Evolutionary conservation across 805 yeast species (phyloP), one percentile per base, ranked within the genome.

Genomic region (Hanseniaspora mollemarum): DNA sequence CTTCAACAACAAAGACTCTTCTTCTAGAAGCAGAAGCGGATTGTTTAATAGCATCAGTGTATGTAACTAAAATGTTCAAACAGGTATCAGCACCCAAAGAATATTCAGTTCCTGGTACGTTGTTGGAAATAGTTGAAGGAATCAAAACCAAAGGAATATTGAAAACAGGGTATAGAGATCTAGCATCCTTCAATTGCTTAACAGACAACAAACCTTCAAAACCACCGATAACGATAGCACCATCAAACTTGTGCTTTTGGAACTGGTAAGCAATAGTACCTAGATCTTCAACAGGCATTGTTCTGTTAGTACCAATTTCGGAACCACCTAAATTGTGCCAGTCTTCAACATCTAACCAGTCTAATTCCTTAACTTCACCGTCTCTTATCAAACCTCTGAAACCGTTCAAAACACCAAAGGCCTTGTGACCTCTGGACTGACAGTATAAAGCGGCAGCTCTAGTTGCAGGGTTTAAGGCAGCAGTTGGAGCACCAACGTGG

Each of bases 401-500:
- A 13, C 97, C 96, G 67, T 92, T 90, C 66, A 84, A 82, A 57
- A 92, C 84, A 31, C 96, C 96, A 60, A 71, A 79, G n/a, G 94
- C 84, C 38, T 71, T 77, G 71, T 92, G 98, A 22, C 98, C 98
- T 55, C 79, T 77, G 4, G 95, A 80, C 67, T 88, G 71, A 68
- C 95, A 81, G 71, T 86, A 90, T 16, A 84, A 70, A 6, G 94
- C 87, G 58, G 88, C 87, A n/a, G 96, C 85, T 56, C 88, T 76
- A 10, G 87, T 79, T 3, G 95, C 96, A 54, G 92, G 78, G 63
- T 92, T 92, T 80, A 92, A 75, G 43, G 95, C 96, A 46, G 95
- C 95, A 12, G 97, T 90, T 22, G 98, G 96, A 0, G 98, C 98
- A 58, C 98, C 98, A 41, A 90, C 84, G 61, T 87, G 85, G 49